Percentiles rank a stretch among this genome's conserved stretches.
Conservation (phyloP, 371 early-diverging fungal species). For the Mortierella sp. region DNA sequence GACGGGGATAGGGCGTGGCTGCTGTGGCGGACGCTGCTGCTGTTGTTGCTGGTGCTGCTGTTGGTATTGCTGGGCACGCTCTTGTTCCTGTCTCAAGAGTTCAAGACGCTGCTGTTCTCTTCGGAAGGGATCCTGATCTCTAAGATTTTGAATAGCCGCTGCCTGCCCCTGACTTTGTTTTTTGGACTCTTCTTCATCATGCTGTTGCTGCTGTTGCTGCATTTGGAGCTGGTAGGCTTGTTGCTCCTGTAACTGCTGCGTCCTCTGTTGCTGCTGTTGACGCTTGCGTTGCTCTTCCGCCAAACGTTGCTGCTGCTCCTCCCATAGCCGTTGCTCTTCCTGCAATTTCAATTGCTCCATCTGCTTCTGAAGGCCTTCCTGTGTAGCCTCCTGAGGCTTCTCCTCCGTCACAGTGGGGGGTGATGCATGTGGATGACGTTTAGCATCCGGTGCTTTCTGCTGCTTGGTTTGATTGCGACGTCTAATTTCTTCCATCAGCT, state of each 20-base stretch:
- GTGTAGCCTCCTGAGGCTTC: conserved; percentile 5
- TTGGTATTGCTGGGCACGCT: conserved; percentile 30
- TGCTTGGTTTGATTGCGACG: conserved; percentile 46
- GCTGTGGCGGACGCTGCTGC: conserved; percentile 15
- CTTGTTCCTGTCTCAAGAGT: conserved; percentile 38
- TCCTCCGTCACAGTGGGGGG: background rate
- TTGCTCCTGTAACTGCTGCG: conserved; percentile 28
- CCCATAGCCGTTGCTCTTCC: conserved; percentile 39
- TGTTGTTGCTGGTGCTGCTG: conserved; percentile 26
- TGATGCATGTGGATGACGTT: conserved; percentile 9
- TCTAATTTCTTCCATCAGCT: conserved; percentile 72
- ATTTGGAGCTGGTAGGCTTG: conserved; percentile 39
- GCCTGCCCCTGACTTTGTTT: conserved; percentile 17
- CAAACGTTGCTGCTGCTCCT: conserved; percentile 28
- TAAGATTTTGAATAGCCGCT: background rate
- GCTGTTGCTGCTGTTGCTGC: conserved; percentile 26
- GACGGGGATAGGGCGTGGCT: conserved; percentile 26
- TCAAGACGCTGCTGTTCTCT: conserved; percentile 44
- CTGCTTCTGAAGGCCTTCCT: conserved; percentile 30
- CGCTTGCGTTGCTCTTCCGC: conserved; percentile 18
- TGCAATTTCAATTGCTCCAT: conserved; percentile 55
- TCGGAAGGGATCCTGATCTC: conserved; percentile 32
- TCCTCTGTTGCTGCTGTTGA: conserved; percentile 19
- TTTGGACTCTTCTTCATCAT: conserved; percentile 7
- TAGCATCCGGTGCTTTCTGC: conserved; percentile 15